Evolutionary conservation across 768 basidiomycete genomes (phyloP).

Genomic region (Fomitopsis pulvina): DNA sequence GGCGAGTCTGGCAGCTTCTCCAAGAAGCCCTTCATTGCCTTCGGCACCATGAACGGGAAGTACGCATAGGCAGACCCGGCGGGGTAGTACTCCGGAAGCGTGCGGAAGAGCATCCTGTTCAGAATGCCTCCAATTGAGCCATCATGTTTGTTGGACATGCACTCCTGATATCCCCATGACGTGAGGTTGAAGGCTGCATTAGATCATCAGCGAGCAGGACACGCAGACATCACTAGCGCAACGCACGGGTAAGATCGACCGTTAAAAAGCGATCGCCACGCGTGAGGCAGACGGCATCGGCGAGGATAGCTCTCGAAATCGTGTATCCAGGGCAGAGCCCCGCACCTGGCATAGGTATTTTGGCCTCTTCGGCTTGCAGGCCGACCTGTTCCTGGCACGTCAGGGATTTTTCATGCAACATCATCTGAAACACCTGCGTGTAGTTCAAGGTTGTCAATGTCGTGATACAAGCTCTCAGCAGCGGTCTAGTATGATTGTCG

Average conservation of each 20-base stretch:
- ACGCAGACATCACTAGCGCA: too few species aligned
- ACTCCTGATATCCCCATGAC: slow-evolving; percentile 73
- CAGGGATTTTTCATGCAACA: not conserved
- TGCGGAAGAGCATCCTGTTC: slow-evolving; percentile 64
- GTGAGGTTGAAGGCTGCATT: slow-evolving; percentile 65
- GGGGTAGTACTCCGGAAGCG: slow-evolving; percentile 64
- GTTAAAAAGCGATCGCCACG: slow-evolving; percentile 77
- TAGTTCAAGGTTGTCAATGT: slow-evolving; percentile 77
- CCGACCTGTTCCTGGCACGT: slow-evolving; percentile 13
- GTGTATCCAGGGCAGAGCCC: slow-evolving; percentile 82
- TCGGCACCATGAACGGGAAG: slow-evolving; percentile 76
- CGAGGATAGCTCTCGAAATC: slow-evolving; percentile 77
- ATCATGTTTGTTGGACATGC: slow-evolving; percentile 53
- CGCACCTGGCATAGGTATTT: slow-evolving; percentile 55
- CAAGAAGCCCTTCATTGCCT: slow-evolving; percentile 36
- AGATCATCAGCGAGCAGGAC: not conserved
- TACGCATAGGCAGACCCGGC: slow-evolving; percentile 61
- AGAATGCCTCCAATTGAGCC: slow-evolving; percentile 76
- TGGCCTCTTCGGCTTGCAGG: slow-evolving; percentile 57
- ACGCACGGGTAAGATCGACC: slow-evolving; percentile 69
- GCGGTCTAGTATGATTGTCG: slow-evolving; percentile 35
- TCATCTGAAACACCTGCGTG: slow-evolving; percentile 24
- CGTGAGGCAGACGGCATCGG: slow-evolving; percentile 68
- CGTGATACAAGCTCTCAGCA: slow-evolving; percentile 58
- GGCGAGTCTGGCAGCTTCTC: slow-evolving; percentile 22